Evolutionary conservation across 2,329 filamentous ascomycete genomes (phyloP), one percentile per base, ranked within the genome.

Genomic region (Aspergillus tamarii): DNA sequence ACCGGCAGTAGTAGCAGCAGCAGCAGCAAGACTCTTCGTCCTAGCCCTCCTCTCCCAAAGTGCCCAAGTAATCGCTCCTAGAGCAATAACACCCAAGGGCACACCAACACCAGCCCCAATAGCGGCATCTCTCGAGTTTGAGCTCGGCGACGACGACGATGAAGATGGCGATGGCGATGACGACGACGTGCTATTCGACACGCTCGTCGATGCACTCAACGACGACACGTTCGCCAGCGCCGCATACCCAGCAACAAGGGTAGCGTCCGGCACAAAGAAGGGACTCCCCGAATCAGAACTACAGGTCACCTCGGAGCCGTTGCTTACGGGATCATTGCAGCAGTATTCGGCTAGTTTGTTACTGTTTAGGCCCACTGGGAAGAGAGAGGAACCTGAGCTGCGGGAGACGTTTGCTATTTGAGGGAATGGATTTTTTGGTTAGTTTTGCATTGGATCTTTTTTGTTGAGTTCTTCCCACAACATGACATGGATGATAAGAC

Each of bases 211-310:
- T 28, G 48, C 48, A 32, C 48, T 55, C 52, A 55, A 14, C 30
- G 52, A 55, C 12, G 52, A 55, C 3, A 55, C 21, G 23, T 55
- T 55, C 52, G 32, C 32, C 2, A 55, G 34, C 8, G 34, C 52
- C 32, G 52, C 52, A 55, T 36, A 55, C n/a, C 52, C 52, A 19
- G 52, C 52, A 16, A 55, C 21, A 9, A 55, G 52, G 32, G 52
- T n/a, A 3, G 28, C 48, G 9, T 52, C 48, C 48, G 48, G 28
- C 28, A 52, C 48, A 19, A 52, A 50, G 26, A 50, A 52, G 8
- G 48, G 9, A 23, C 28, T 32, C 19, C 52, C 52, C n/a, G 52
- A 55, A 12, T 12, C 21, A 41, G 52, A n/a, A 19, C 12, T 7
- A 55, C 52, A 55, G 52, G 11, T n/a, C 3, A 55, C 26, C 32